Base-by-base conservation (phyloP, 2,329 filamentous ascomycete genomes). In the Hymenoscyphus repandus region DNA sequence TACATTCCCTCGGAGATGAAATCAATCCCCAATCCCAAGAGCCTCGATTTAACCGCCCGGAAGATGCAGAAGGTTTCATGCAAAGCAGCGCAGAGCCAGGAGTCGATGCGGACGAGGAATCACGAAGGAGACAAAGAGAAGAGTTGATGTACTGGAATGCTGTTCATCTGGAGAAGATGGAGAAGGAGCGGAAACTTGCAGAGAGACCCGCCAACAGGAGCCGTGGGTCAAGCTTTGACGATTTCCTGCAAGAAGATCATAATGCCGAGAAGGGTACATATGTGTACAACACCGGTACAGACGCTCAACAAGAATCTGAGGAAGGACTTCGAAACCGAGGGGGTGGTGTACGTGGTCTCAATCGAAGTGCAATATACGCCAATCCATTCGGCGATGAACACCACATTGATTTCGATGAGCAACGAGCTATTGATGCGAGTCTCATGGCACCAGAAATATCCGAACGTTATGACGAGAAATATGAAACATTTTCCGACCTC, bases 141-240 rank as follows among this genome's bases (percentile, higher is more conserved):
- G 82, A 85, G 66, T 64, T 85, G 53, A 70, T 84, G 66, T 84
- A 83, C 59, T 85, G 82, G 82, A 85, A 85, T 61, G 72, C 76
- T 2, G 56, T 80, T 31, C 75, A 70, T 46, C 64, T 80, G 45
- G 70, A 76, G 62, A 76, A 77, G 63, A 63, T 72, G 60, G 69
- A 72, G 49, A 67, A 66, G 47, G 64, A 70, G 47, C 53, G 55
- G 30, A 57, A 54, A 22, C 37, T 62, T 40, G 52, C 53, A 58
- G 36, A 54, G 51, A 56, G 56, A 47, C 52, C 65, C 12, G 61
- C 62, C 46, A 68, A 66, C 46, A 53, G 52, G 33, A 62, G 58
- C 51, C 52, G 54, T 30, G 51, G 55, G 49, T 52, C 63, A 46
- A 54, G 58, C 55, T 84, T 84, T 60, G 80, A 84, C 57, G 79